A percentile compares a stretch with the other conserved stretches of the same genome.
Conservation (phyloP, 2,329 filamentous ascomycete species). For the Paecilomyces variotii region DNA sequence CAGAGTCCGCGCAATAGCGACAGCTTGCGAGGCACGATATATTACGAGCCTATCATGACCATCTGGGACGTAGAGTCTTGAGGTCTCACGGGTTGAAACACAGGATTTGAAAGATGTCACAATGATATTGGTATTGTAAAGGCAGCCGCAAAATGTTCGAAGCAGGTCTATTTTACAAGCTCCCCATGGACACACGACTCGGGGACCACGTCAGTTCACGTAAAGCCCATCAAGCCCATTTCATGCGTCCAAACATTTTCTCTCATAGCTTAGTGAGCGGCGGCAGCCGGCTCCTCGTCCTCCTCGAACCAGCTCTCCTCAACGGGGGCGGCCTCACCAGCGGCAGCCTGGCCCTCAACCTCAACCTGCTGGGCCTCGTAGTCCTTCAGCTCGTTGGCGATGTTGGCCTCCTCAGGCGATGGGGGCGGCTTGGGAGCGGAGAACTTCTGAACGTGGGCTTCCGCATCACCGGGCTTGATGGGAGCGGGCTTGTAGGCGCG, state of each 20-base stretch:
- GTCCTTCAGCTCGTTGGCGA: constrained; percentile 82
- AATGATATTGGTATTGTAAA: constrained; percentile 2
- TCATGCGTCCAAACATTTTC: constrained; percentile 19
- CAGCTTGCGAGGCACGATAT: neutral
- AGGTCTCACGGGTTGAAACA: neutral
- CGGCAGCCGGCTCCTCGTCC: constrained; percentile 47
- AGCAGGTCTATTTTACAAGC: constrained; percentile 22
- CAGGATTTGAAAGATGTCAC: constrained; percentile 4
- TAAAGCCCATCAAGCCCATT: constrained; percentile 12
- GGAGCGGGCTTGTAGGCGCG: constrained; percentile 85
- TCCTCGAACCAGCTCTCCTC: constrained; percentile 78
- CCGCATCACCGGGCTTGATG: constrained; percentile 77
- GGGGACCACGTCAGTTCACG: constrained; percentile 11
- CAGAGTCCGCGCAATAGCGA: neutral
- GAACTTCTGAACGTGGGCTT: constrained; percentile 89
- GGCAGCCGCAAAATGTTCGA: constrained; percentile 15
- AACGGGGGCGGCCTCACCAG: constrained; percentile 52
- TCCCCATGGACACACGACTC: constrained; percentile 17
- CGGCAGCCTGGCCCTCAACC: constrained; percentile 74
- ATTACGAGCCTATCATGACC: neutral
- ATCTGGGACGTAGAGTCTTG: neutral
- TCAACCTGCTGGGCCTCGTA: constrained; percentile 94
- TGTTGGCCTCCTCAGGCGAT: constrained; percentile 89
- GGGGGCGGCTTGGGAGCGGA: constrained; percentile 66
- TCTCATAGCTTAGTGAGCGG: constrained; percentile 33